Conservation (phyloP, 140 eudicot species). For the Flaveria floridana region DNA sequence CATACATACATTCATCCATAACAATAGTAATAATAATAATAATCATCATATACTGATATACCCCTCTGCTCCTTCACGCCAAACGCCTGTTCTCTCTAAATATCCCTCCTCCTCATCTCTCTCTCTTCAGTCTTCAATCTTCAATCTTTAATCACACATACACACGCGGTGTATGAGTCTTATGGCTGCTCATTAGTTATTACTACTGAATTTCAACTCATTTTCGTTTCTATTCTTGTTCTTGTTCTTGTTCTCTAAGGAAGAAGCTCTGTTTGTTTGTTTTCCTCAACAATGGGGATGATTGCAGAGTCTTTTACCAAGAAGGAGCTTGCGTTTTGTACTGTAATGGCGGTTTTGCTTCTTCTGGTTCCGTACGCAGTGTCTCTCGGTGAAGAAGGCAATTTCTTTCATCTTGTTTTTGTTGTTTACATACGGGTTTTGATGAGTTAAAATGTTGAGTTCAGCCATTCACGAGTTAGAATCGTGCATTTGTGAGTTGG, state of each 20-base stretch:
- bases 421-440: too few species aligned
- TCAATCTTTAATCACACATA: not conserved
- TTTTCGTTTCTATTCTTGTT: not conserved
- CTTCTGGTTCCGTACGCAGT: slow-evolving; percentile 33
- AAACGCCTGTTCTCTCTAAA: slow-evolving; percentile 69
- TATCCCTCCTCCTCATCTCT: not conserved
- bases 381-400: slow-evolving; percentile 59
- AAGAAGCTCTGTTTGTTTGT: not conserved
- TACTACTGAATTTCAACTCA: not conserved
- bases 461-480: too few species aligned
- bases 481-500: too few species aligned
- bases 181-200: slow-evolving; percentile 8
- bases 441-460: too few species aligned
- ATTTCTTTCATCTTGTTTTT: not conserved
- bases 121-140: not conserved
- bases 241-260: not conserved
- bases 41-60: not conserved
- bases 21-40: too few species aligned
- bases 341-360: slow-evolving; percentile 34
- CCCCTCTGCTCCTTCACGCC: slow-evolving; percentile 79
- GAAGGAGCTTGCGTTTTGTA: slow-evolving; percentile 2
- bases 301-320: not conserved
- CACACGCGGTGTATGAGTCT: slow-evolving; percentile 18
- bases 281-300: not conserved
- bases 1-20: too few species aligned